phyloP scores from a whole-genome alignment of 2,329 filamentous ascomycete genomes.

The Podosphaera leucotricha region DNA sequence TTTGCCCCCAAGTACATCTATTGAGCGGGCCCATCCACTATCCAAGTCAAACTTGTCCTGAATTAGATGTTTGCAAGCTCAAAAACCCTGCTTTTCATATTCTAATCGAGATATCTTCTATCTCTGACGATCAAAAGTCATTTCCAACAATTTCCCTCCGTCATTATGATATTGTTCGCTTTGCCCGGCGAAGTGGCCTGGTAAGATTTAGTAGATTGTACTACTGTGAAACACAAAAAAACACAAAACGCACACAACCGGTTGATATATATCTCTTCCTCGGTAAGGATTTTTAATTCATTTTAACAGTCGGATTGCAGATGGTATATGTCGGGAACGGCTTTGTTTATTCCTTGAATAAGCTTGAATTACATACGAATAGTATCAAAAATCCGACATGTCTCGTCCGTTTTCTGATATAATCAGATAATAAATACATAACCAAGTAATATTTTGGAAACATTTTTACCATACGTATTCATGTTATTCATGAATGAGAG shows the following conservation, averaged over 20 bases:
- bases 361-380: not conserved
- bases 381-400: not conserved
- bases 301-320: not conserved
- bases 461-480: too few relatives aligned
- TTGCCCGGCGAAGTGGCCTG: too few relatives aligned
- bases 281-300: not conserved
- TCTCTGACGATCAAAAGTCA: not conserved
- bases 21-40: not conserved
- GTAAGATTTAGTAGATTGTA: not conserved
- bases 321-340: not conserved
- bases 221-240: not conserved
- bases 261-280: not conserved
- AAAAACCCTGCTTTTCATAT: not conserved
- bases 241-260: not conserved
- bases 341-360: not conserved
- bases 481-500: too few relatives aligned
- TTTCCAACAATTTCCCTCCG: not conserved
- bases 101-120: not conserved
- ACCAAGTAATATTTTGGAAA: too few relatives aligned
- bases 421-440: too few relatives aligned
- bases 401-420: not conserved
- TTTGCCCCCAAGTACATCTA: not conserved
- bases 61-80: not conserved
- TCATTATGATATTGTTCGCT: not conserved
- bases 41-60: not conserved